Base-by-base conservation (phyloP, 768 basidiomycete species). In the Mycena vitilis region DNA sequence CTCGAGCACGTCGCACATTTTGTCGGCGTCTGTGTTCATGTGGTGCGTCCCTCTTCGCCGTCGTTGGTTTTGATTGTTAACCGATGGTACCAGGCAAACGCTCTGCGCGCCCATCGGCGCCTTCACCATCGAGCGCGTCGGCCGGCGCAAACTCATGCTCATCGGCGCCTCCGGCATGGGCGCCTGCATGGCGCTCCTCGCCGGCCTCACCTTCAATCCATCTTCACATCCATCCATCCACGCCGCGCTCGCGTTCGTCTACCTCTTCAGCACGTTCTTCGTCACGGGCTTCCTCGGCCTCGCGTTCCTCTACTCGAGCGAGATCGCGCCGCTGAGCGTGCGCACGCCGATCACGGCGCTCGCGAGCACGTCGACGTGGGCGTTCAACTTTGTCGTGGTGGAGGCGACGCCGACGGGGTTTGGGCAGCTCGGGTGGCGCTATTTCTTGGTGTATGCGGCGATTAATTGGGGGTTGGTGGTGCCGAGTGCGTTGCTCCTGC, bases 331-430 rank as follows among this genome's bases (percentile, higher is more conserved):
- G 1, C 30, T 69, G 60, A 69, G 63, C 51, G 71, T 69, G 36
- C 71, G 71, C 20, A 72, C 71, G 45, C 67, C 55, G 12, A 69
- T 72, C n/a, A 72, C 71, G 18, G 71, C 71, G 38, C 60, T 72
- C 38, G 59, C 63, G 20, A 63, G 67, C 60, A 72, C 71, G 2
- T 68, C 71, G 45, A 69, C 71, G 36, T 72, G 71, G 71, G 52
- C 69, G 15, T 72, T 72, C 57, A 72, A 69, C 34, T 72, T 72
- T 23, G 63, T 61, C 0, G 71, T 72, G 18, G 71, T 72, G 5
- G 71, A 72, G 56, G 71, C 67, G 42, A 72, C 71, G 25, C 71
- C 71, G 25, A 72, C 71, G n/a, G 71, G 71, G 23, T 65, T 72
- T 48, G 53, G 61, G 44, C 53, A 60, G 37, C 38, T 72, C 25